Conservation (phyloP, 768 basidiomycete species). For the Phaeotremella skinneri region DNA sequence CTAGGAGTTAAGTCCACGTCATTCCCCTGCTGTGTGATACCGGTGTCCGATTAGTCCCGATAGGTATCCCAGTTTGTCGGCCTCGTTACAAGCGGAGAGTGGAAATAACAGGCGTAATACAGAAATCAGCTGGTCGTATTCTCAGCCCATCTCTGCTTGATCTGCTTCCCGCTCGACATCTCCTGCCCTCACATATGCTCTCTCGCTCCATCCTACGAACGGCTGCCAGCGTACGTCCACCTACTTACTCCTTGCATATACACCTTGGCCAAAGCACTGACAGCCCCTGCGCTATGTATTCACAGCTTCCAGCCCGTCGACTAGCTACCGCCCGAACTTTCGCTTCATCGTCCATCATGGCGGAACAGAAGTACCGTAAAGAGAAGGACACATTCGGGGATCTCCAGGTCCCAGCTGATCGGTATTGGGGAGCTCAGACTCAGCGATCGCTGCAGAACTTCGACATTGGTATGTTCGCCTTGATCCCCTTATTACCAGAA, state of each 20-base stretch:
- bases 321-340: constrained; percentile 18
- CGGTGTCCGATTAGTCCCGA: not conserved
- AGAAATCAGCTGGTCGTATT: too few relatives aligned
- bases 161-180: constrained; percentile 1
- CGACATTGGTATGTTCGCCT: constrained; percentile 68
- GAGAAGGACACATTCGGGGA: constrained; percentile 97
- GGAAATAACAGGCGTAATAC: too few relatives aligned
- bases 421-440: constrained; percentile 98
- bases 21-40: not conserved
- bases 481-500: not conserved
- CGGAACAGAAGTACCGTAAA: constrained; percentile 59
- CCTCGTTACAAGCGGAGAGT: too few relatives aligned
- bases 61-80: too few relatives aligned
- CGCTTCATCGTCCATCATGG: constrained; percentile 25
- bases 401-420: constrained; percentile 77
- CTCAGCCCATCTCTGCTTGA: too few relatives aligned
- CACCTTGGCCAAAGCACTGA: not conserved
- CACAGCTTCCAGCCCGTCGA: constrained; percentile 29
- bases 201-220: constrained; percentile 29
- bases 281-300: not conserved
- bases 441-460: constrained; percentile 97
- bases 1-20: not conserved
- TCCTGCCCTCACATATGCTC: constrained; percentile 21
- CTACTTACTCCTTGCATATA: not conserved
- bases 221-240: constrained; percentile 38